Base-by-base conservation (phyloP, 352 stramenopile species). In the Phytophthora litchii region DNA sequence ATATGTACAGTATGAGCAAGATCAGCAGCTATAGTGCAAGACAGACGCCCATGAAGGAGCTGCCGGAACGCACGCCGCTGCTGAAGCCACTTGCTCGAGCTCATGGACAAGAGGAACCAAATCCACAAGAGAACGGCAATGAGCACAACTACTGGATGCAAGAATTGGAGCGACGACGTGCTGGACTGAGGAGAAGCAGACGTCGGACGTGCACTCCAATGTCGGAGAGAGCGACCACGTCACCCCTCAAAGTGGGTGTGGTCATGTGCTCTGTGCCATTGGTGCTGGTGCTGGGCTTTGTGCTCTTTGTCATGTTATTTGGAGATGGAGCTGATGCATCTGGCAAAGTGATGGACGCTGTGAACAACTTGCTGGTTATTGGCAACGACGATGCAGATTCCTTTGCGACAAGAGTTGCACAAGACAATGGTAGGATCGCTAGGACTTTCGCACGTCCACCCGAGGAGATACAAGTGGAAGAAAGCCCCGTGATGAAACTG, bases 111-210 rank as follows among this genome's bases (percentile, higher is more conserved):
- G 55, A 82, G 16, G 66, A 72, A n/a, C 31, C 57, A 6, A 78
- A 76, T 21, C 63, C 63, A 17, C 64, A 78, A 48, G 73, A 80
- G 55, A 60, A 66, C 54, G 53, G 43, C 34, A 66, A 67, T 37
- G 69, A 85, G 20, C 72, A 84, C 60, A 89, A 86, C 53, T 88
- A 92, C 67, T 92, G 83, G 83, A 77, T 88, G 45, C 80, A 85
- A 45, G 79, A 92, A 60, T 77, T 85, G 34, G 78, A 89, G 52
- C 67, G 76, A 11, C 77, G 82, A 45, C 74, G 76, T 3, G 61
- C 68, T 2, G 64, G 69, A 3, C 47, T 76, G 11, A 53, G 50
- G 10, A 61, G 54, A 37, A 76, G 67, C 54, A 61, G 70, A 55
- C 63, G 67, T 14, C 67, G 63, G 40, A 79, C 63, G 20, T 79